These are phyloP conservation scores for Chrysosporium queenslandicum DNA, from an alignment of 2,329 filamentous ascomycete genomes.

Conservation along the genomic window DNA sequence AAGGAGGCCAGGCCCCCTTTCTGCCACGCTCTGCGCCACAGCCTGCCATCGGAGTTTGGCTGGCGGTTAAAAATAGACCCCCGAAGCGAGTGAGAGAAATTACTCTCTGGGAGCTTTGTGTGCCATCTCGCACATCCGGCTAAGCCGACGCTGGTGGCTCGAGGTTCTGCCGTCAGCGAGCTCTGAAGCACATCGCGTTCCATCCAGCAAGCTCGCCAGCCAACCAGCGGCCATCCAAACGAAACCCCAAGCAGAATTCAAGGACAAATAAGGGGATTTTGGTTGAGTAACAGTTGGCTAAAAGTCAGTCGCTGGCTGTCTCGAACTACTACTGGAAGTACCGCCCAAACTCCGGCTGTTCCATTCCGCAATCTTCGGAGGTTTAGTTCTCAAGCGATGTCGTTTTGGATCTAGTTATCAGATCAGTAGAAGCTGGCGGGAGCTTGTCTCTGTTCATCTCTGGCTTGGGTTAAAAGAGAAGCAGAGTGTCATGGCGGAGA, in stretches of 20 bases:
- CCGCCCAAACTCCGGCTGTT: constrained; percentile 9
- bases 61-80: not conserved
- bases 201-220: not conserved
- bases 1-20: not conserved
- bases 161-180: too few relatives aligned
- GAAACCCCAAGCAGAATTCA: constrained; percentile 8
- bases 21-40: constrained; percentile 7
- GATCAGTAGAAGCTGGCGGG: not conserved
- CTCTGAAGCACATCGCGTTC: not conserved
- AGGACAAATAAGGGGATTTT: not conserved
- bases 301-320: not conserved
- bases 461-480: not conserved
- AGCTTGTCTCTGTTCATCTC: not conserved
- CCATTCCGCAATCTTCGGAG: not conserved
- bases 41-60: not conserved
- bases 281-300: not conserved
- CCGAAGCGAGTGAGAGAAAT: not conserved
- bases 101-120: not conserved
- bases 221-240: not conserved
- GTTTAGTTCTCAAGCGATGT: not conserved
- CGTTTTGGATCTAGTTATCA: not conserved
- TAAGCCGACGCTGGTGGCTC: too few relatives aligned
- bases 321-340: constrained; percentile 2
- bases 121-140: not conserved
- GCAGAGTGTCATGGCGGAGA: not conserved